Evolutionary conservation across 139 green algal species (phyloP).

Genomic region (Nannochloris sp.): DNA sequence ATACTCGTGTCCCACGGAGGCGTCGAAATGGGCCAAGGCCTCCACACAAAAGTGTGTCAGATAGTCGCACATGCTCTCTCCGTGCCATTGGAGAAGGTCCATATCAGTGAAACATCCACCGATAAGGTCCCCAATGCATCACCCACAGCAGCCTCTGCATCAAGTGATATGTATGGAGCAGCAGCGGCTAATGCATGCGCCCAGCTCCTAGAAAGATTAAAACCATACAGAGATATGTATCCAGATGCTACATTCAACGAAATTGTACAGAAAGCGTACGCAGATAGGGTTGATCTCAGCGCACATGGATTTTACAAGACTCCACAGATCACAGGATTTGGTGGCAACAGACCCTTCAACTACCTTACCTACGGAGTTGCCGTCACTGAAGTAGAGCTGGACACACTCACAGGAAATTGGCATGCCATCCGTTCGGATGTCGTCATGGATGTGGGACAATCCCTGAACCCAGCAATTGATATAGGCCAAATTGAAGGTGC

Average conservation of each 20-base stretch:
- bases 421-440: slow-evolving; percentile 73
- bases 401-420: slow-evolving; percentile 76
- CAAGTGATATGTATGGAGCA: slow-evolving; percentile 86
- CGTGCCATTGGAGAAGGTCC: slow-evolving; percentile 67
- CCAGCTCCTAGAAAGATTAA: slow-evolving; percentile 72
- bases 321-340: slow-evolving; percentile 79
- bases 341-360: slow-evolving; percentile 76
- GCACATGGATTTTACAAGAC: slow-evolving; percentile 94
- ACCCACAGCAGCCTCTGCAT: slow-evolving; percentile 83
- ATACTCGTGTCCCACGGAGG: slow-evolving; percentile 91
- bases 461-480: slow-evolving; percentile 94
- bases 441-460: slow-evolving; percentile 88
- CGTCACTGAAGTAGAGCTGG: slow-evolving; percentile 80
- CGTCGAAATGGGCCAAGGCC: slow-evolving; percentile 97
- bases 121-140: slow-evolving; percentile 97
- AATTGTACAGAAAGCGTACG: slow-evolving; percentile 65
- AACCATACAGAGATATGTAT: slow-evolving; percentile 33
- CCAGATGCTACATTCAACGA: slow-evolving; percentile 31
- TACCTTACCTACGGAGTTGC: slow-evolving; percentile 75
- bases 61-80: slow-evolving; percentile 71
- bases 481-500: slow-evolving; percentile 93
- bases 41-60: slow-evolving; percentile 96
- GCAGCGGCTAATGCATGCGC: slow-evolving; percentile 83
- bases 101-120: slow-evolving; percentile 87
- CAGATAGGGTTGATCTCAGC: slow-evolving; percentile 79